Base-by-base conservation (phyloP, 106 monocot species). In the Amphibolis antarctica region DNA sequence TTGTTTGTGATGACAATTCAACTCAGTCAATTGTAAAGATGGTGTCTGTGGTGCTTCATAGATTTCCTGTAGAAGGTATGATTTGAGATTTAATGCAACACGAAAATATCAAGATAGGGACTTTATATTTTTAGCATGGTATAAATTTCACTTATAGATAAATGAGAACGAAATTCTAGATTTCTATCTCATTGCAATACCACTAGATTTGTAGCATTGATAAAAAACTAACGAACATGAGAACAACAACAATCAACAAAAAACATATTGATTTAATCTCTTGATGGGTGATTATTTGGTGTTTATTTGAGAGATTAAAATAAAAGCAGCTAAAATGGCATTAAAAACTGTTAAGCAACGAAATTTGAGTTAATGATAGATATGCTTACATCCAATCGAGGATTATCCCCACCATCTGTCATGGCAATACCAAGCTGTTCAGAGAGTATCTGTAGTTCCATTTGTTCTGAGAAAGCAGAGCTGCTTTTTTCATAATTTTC, bases 341-440 rank as follows among this genome's bases (percentile, higher is more conserved):
- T 7, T 4, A 36, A 36, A 36, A 36, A 36, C 36, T 36, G 36
- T 7, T 36, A 36, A 36, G 7, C 31, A 52, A 30, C 47, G 12
- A 63, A 27, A 63, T 3, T 24, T 1, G 22, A 21, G 10, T 53
- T 53, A 20, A 53, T 53, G 22, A 53, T n/a, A 53, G 23, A 21
- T 12, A 25, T 14, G 27, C 56, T 57, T 27, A 57, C 56, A 57
- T 57, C 56, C 25, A 57, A 57, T 26, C 59, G 69, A 54, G 83
- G 79, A 54, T 79, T 86, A 66, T 86, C 83, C 57, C 74, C 88
- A 74, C 72, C 80, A 44, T 89, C 93, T 53, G 89, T 75, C 25
- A 94, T 88, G 49, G 76, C 80, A 63, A 94, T 89, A 52, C 93
- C 93, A 49, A 94, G 93, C 75, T 94, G 81, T 60, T 94, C 93